Evolutionary conservation across 192 early-diverging fungal genomes (phyloP).

Genomic region (Cetraspora pellucida): DNA sequence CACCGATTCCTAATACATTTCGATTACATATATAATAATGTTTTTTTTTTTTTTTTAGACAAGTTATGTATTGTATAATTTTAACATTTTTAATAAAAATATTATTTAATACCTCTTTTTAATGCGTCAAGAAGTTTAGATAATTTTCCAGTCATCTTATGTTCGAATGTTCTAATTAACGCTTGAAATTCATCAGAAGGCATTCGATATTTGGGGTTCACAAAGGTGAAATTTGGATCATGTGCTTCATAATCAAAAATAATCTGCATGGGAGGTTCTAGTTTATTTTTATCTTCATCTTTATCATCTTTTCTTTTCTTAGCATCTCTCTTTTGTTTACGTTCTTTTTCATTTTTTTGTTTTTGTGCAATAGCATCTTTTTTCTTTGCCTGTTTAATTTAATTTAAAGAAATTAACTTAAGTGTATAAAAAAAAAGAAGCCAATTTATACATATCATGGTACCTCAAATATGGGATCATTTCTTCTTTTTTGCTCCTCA

Average conservation of each 20-base stretch:
- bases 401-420: too few relatives aligned
- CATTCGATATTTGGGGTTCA: constrained; percentile 19
- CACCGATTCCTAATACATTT: constrained; percentile 35
- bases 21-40: too few relatives aligned
- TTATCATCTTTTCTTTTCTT: constrained; percentile 9
- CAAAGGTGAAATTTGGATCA: constrained; percentile 42
- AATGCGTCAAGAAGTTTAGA: constrained; percentile 34
- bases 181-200: constrained; percentile 29
- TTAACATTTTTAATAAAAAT: neutral
- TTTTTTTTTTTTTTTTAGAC: too few relatives aligned
- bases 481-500: constrained; percentile 38
- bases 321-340: neutral
- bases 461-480: constrained; percentile 15
- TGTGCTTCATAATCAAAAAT: constrained; percentile 42
- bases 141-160: constrained; percentile 29
- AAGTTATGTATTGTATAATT: too few relatives aligned
- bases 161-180: neutral
- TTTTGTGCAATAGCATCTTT: constrained; percentile 30
- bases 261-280: neutral
- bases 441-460: too few relatives aligned
- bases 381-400: constrained; percentile 32
- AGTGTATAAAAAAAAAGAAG: too few relatives aligned
- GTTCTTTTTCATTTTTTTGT: constrained; percentile 28
- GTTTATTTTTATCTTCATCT: neutral
- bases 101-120: constrained; percentile 38